phyloP scores from a whole-genome alignment of 2,329 filamentous ascomycete species.

The Leptographium galeiforme region DNA sequence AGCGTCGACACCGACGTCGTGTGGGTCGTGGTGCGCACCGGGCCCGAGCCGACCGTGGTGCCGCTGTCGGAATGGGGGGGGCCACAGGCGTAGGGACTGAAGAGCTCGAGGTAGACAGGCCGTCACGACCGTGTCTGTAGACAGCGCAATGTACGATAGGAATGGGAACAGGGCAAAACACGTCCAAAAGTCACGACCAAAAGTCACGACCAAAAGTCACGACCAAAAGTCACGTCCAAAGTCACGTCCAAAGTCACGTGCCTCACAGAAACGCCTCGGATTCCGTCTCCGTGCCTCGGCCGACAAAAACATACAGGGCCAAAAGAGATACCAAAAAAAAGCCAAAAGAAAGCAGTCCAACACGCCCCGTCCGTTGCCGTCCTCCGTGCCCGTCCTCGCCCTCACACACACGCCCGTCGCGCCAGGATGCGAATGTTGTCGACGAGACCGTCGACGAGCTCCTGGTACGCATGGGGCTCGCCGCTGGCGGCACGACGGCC shows the following conservation, averaged over 20 bases:
- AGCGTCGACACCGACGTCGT: slow-evolving; percentile 40
- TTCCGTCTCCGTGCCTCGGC: not conserved
- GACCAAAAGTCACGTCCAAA: no score
- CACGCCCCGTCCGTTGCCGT: slow-evolving; percentile 15
- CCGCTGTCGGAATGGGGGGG: slow-evolving; percentile 51
- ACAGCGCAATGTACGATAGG: no score
- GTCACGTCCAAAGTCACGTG: not conserved
- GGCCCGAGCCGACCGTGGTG: slow-evolving; percentile 45
- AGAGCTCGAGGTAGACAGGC: not conserved
- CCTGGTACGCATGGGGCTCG: slow-evolving; percentile 46
- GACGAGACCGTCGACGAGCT: slow-evolving; percentile 58
- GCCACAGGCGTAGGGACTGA: slow-evolving; percentile 17
- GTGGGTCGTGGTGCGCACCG: slow-evolving; percentile 53
- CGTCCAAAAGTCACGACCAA: no score
- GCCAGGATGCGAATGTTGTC: slow-evolving; percentile 54
- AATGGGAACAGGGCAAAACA: no score
- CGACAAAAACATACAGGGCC: not conserved
- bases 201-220: no score
- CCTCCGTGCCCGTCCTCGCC: not conserved
- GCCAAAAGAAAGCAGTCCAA: no score
- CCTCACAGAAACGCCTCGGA: not conserved
- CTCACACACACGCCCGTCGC: slow-evolving; percentile 3
- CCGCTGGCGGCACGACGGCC: slow-evolving; percentile 40
- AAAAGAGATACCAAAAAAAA: not conserved
- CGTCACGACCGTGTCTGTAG: no score